These are phyloP conservation scores for Populus tomentosa DNA, from an alignment of 441 rosid species.

Conservation along the genomic window DNA sequence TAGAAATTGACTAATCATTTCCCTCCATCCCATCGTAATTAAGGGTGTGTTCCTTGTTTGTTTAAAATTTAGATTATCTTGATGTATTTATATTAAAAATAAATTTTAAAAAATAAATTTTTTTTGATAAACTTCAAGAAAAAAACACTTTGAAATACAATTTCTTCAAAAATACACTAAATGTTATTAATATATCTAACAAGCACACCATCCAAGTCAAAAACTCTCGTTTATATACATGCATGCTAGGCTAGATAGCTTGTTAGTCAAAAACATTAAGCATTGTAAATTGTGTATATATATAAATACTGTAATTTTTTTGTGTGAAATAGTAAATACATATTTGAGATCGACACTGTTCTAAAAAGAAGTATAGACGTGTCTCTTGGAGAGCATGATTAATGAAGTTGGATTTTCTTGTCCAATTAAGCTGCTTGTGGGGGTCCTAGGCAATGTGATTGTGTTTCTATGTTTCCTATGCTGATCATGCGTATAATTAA, in stretches of 20 bases:
- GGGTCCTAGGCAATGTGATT: constrained; percentile 34
- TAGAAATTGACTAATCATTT: too few relatives aligned
- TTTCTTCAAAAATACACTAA: too few relatives aligned
- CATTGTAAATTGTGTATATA: background rate
- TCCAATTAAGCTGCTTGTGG: background rate
- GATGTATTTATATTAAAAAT: too few relatives aligned
- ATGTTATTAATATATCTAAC: too few relatives aligned
- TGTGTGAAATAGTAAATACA: background rate
- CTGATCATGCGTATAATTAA: constrained; percentile 16
- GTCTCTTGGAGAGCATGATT: background rate
- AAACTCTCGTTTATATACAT: too few relatives aligned
- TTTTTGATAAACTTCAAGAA: too few relatives aligned
- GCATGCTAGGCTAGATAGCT: background rate
- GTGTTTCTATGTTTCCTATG: constrained; percentile 38
- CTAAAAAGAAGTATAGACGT: background rate
- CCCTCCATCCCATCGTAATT: too few relatives aligned
- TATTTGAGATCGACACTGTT: background rate
- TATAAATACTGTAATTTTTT: background rate
- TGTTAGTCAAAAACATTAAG: background rate
- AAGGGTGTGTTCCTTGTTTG: too few relatives aligned
- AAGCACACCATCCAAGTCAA: too few relatives aligned
- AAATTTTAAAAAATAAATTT: too few relatives aligned
- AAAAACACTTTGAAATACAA: too few relatives aligned
- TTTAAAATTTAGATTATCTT: too few relatives aligned
- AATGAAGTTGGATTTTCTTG: background rate